Conservation (phyloP, 2,329 filamentous ascomycete genomes). For the Clonostachys rosea region DNA sequence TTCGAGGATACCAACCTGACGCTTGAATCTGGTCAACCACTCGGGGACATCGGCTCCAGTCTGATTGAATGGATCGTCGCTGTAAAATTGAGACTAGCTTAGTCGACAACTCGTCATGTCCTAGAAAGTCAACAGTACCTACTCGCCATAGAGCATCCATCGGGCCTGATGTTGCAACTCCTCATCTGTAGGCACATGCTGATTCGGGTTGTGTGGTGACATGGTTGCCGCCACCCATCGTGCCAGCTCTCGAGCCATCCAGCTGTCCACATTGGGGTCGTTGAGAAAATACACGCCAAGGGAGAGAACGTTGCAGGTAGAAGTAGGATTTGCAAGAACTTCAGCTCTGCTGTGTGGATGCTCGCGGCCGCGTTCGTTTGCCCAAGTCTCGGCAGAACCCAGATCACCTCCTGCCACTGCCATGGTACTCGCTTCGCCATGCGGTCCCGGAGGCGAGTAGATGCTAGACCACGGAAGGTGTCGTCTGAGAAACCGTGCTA, state of each 20-base stretch:
- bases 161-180: conserved; percentile 25
- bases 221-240: conserved; percentile 17
- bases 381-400: background rate
- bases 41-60: conserved; percentile 52
- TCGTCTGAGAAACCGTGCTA: conserved; percentile 10
- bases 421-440: background rate
- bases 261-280: conserved; percentile 15
- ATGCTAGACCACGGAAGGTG: conserved; percentile 8
- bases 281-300: conserved; percentile 11
- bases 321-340: background rate
- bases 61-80: conserved; percentile 53
- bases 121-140: conserved; percentile 2
- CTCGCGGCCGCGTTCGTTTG: background rate
- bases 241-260: conserved; percentile 10
- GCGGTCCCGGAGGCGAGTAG: background rate
- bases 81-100: background rate
- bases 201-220: conserved; percentile 20
- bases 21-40: conserved; percentile 53
- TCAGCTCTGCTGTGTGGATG: background rate
- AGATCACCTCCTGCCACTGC: too few relatives aligned
- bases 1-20: conserved; percentile 36
- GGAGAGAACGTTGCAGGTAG: background rate
- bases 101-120: background rate
- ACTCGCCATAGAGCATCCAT: conserved; percentile 22
- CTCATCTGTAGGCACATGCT: conserved; percentile 23